Evolutionary conservation across 192 early-diverging fungal species (phyloP), one percentile per base, ranked within the genome.

Genomic region (Entophlyctis helioformis): DNA sequence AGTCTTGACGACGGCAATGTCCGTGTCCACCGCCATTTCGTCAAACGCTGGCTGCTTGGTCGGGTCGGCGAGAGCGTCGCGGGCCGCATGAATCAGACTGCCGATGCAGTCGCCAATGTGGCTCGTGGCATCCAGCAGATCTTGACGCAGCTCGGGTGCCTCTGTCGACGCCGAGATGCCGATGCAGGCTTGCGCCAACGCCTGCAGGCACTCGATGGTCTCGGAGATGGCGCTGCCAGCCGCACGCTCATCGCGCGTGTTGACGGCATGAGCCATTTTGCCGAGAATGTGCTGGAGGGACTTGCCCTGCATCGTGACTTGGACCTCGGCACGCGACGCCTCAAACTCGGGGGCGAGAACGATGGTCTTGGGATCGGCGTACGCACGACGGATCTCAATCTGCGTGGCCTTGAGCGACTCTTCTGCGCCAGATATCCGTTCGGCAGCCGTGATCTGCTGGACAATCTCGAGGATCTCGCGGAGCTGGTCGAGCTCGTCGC

Each of bases 371-470:
- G 37, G 35, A 22, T 61, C 47, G 1, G 18, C 35, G 6, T 29
- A 31, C 16, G 60, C 46, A 1, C 44, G 44, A 27, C 20, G 29
- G 3, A 74, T 46, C 27, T 74, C 63, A 10, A 42, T 27, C 25
- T 74, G 59, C 19, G 72, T 50, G 9, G 37, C 50, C 25, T 63
- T 28, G 11, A 71, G 35, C 11, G 61, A 62, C 15, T 51, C 31
- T 19, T 78, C 31, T 10, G 70, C 75, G 22, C 47, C 56, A 24
- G 60, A 38, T 6, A 78, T 32, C 28, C 68, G 56, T 19, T 64
- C 39, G 3, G 48, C 67, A 2, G 49, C 61, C 46, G 49, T 66
- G n/a, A 66, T 45, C 36, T 76, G 60, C 50, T 77, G 67, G 8
- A 59, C 64, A 2, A 44, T 9, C 5, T 19, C 36, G 10, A 64